These are phyloP conservation scores for Albifimbria verrucaria DNA, from an alignment of 2,329 filamentous ascomycete genomes.

Conservation along the genomic window DNA sequence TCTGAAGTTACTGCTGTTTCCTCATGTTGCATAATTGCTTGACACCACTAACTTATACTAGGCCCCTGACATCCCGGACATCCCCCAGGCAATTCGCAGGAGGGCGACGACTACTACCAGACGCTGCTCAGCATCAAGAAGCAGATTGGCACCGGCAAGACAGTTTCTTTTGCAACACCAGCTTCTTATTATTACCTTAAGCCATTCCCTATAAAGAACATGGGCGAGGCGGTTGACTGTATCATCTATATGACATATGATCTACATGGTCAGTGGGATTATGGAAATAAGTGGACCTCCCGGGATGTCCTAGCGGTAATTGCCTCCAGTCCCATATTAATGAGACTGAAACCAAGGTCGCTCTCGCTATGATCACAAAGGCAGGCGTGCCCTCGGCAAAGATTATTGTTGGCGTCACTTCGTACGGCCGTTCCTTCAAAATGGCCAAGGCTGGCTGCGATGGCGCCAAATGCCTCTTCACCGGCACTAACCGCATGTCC, in stretches of 20 bases:
- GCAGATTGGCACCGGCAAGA: slow-evolving; percentile 25
- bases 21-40: slow-evolving; percentile 33
- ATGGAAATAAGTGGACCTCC: slow-evolving; percentile 19
- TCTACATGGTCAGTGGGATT: slow-evolving; percentile 33
- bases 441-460: slow-evolving; percentile 22
- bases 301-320: slow-evolving; percentile 23
- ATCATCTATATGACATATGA: slow-evolving; percentile 36
- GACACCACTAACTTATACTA: slow-evolving; percentile 24
- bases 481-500: slow-evolving; percentile 18
- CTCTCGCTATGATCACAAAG: slow-evolving; percentile 34
- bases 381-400: slow-evolving; percentile 29
- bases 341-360: slow-evolving; percentile 31
- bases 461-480: slow-evolving; percentile 19
- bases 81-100: slow-evolving; percentile 12
- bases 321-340: slow-evolving; percentile 37
- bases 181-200: slow-evolving; percentile 38
- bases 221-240: slow-evolving; percentile 28
- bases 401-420: slow-evolving; percentile 23
- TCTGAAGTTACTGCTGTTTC: slow-evolving; percentile 8
- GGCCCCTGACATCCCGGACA: slow-evolving; percentile 20
- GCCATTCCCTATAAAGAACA: slow-evolving; percentile 28
- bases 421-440: slow-evolving; percentile 25
- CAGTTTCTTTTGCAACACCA: slow-evolving; percentile 33
- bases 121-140: slow-evolving; percentile 27
- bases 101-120: slow-evolving; percentile 28